Conservation (phyloP, 1,139 yeast genomes). For the Debaryomyces sp. region DNA sequence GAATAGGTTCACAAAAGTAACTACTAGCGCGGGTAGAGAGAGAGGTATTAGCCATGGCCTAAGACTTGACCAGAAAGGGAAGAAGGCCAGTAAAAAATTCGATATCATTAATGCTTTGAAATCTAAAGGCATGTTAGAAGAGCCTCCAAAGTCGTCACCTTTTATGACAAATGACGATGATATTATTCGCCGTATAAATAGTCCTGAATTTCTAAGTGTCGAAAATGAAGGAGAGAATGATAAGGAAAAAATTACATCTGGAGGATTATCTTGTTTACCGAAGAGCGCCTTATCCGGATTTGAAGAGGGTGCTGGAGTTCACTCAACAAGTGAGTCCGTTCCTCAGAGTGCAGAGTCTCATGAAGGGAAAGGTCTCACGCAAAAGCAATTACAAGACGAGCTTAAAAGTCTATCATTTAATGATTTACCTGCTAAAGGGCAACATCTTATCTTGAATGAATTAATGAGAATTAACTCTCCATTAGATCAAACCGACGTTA, state of each 20-base stretch:
- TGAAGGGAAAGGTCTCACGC: constrained; percentile 26
- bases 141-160: constrained; percentile 27
- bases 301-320: not conserved
- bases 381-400: constrained; percentile 42
- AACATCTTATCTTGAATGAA: constrained; percentile 84
- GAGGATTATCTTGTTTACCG: constrained; percentile 19
- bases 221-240: constrained; percentile 30
- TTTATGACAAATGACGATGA: constrained; percentile 43
- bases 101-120: constrained; percentile 9
- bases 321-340: not conserved
- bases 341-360: not conserved
- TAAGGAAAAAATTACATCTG: constrained; percentile 8
- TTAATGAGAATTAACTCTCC: constrained; percentile 69
- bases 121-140: constrained; percentile 1
- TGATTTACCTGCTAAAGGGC: constrained; percentile 88
- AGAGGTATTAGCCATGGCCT: not conserved
- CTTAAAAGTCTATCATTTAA: constrained; percentile 61
- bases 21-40: not conserved
- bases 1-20: not conserved
- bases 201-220: constrained; percentile 34
- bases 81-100: constrained; percentile 20
- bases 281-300: not conserved
- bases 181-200: constrained; percentile 37
- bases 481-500: constrained; percentile 59
- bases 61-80: not conserved